Evolutionary conservation across 129 eudicot genomes (phyloP), one percentile per base, ranked within the genome.

Genomic region (Saussurea involucrata): DNA sequence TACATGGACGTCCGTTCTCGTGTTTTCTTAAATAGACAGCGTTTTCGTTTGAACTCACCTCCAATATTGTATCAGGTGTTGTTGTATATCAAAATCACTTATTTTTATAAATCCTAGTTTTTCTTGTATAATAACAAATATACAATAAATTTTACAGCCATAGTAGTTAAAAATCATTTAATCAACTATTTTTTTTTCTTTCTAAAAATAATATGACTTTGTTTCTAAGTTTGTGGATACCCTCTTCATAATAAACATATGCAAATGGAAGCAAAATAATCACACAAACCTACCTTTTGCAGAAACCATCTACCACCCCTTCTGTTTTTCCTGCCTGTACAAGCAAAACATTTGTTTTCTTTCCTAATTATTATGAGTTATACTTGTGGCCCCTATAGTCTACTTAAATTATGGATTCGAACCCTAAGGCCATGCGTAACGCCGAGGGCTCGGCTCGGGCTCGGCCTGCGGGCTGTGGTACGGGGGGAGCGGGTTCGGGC

Each of bases 301-400:
- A 77, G 58, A 77, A 55, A 55, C 68, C 81, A 27, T 44, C 74
- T 34, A 67, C 63, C 81, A 67, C 24, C 74, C 68, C 81, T 68
- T 77, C 60, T 68, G 68, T 9, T 53, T 55, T 77, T 77, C 33
- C 81, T 77, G 75, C 68, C 27, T 68, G 55, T 60, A 55, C 75
- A 77, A 68, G 81, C 81, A 77, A 77, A 77, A 77, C 42, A 24
- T 18, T 66, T 53, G 1, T 44, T 53, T 53, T n/a, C 2, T 2
- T 5, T 53, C 13, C 13, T 53, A 3, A 17, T 5, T n/a, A 53
- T 53, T 53, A 13, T 27, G 2, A 27, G 3, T 27, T 0, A 27
- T 1, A 27, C 3, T 27, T 1, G 29, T 27, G 29, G 29, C 3
- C 29, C 0, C 29, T 0, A 27, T 27, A 3, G 29, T 27, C 3